Evolutionary conservation across 306 rosid species (phyloP).

Genomic region (Crotalaria pallida): DNA sequence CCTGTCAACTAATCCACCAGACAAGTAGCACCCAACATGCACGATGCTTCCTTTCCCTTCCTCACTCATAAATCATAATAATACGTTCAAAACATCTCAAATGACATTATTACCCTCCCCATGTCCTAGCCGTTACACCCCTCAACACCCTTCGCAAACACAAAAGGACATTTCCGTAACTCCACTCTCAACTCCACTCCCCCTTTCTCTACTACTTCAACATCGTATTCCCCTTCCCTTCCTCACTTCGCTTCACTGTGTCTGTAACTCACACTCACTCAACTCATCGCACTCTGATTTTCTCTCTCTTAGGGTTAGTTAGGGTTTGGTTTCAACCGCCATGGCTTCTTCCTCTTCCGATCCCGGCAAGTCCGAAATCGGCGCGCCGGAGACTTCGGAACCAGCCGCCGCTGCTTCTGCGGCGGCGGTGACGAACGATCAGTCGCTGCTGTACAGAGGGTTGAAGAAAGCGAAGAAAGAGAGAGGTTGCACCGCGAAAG

Average conservation of each 20-base stretch:
- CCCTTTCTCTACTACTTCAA: background rate
- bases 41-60: slow-evolving; percentile 3
- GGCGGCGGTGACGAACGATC: slow-evolving; percentile 47
- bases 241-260: slow-evolving; percentile 28
- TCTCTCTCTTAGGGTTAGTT: background rate
- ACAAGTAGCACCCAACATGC: slow-evolving; percentile 43
- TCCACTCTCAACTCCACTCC: background rate
- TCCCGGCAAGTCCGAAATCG: slow-evolving; percentile 59
- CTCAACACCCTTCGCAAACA: background rate
- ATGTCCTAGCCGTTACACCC: slow-evolving; percentile 80
- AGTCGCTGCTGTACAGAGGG: slow-evolving; percentile 69
- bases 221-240: slow-evolving; percentile 21
- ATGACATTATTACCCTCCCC: slow-evolving; percentile 39
- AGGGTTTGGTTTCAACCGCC: slow-evolving; percentile 27
- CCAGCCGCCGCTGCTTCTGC: slow-evolving; percentile 24
- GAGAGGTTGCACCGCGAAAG: slow-evolving; percentile 95
- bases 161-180: slow-evolving; percentile 43
- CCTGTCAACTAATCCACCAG: slow-evolving; percentile 21
- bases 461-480: slow-evolving; percentile 90
- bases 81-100: slow-evolving; percentile 27
- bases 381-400: slow-evolving; percentile 27
- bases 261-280: slow-evolving; percentile 10
- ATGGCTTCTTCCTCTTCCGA: slow-evolving; percentile 96
- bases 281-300: slow-evolving; percentile 3
- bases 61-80: background rate